Evolutionary conservation across 2,329 filamentous ascomycete genomes (phyloP).

Genomic region (Aspergillus luchuensis): DNA sequence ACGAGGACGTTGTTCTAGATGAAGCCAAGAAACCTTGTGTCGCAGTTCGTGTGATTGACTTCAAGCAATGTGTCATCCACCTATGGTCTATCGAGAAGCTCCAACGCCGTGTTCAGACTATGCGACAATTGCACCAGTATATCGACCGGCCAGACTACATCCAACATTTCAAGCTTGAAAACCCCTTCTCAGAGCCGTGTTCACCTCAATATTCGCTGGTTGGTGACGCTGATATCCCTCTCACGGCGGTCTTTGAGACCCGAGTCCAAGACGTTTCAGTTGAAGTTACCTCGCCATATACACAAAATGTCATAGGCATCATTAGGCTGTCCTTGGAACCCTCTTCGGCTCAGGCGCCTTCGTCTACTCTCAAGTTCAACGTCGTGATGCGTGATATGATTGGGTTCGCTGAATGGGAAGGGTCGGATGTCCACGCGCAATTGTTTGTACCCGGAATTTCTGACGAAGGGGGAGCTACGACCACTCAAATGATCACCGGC

Average conservation of each 20-base stretch:
- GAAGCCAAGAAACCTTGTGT: slow-evolving; percentile 85
- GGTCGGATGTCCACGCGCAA: slow-evolving; percentile 92
- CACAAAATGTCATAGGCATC: slow-evolving; percentile 84
- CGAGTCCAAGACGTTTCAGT: slow-evolving; percentile 91
- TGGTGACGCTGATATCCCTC: slow-evolving; percentile 88
- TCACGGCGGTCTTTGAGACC: slow-evolving; percentile 90
- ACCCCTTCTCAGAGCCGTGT: slow-evolving; percentile 87
- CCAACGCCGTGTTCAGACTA: slow-evolving; percentile 79
- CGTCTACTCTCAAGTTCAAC: slow-evolving; percentile 94
- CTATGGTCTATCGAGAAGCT: slow-evolving; percentile 95
- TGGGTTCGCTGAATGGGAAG: slow-evolving; percentile 93
- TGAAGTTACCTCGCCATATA: slow-evolving; percentile 90
- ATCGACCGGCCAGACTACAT: slow-evolving; percentile 93
- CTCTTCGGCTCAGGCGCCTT: slow-evolving; percentile 87
- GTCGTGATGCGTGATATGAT: slow-evolving; percentile 96
- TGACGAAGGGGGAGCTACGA: slow-evolving; percentile 87
- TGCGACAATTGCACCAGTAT: slow-evolving; percentile 97
- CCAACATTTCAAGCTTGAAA: slow-evolving; percentile 87
- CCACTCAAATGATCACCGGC: slow-evolving; percentile 88
- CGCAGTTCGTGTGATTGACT: slow-evolving; percentile 86
- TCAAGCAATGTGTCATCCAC: slow-evolving; percentile 79
- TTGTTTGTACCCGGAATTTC: slow-evolving; percentile 92
- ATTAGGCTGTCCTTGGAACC: slow-evolving; percentile 89
- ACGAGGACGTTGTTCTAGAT: slow-evolving; percentile 82
- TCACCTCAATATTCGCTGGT: slow-evolving; percentile 91